Evolutionary conservation across 768 basidiomycete species (phyloP), one percentile per base, ranked within the genome.

Genomic region (Clavulina sp.): DNA sequence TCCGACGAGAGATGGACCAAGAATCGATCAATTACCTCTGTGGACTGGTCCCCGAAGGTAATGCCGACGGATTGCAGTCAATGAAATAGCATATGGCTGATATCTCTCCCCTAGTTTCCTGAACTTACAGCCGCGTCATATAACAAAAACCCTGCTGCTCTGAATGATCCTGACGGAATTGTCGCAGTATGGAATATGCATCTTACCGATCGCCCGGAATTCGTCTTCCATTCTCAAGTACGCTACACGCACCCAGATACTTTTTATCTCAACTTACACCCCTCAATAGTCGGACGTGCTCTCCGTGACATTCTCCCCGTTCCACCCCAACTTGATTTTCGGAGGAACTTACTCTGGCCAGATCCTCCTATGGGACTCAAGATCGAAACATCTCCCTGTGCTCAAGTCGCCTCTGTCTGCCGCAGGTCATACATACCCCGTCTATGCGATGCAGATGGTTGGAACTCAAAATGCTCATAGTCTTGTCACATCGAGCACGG

Each of bases 331-430:
- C 60, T 77, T 96, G 18, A 75, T 99, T 34, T 95, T 97, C 56
- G 95, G 95, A 49, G 95, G 95, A 23, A 96, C 95, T n/a, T 97
- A 97, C 63, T 96, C 95, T 28, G 95, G 95, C 18, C 95, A 97
- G 67, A 92, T 99, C 55, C 69, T 99, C 26, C 74, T 97, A 0
- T 99, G 95, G 95, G 95, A 99, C 61, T 97, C 92, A 5, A 80
- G 95, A 44, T 88, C 92, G 1, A 93, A 93, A 63, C 89, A 95
- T 62, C 70, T 96, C 1, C 95, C 95, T 0, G 89, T 97, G 2
- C 70, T 96, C 47, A 99, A 97, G 69, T 95, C 95, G 4, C 95
- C 95, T 0, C 66, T 97, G 36, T 95, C 92, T 16, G 88, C 92
- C 1, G 80, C 88, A 28, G 95, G 95, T 0, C 95, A 99, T 62